Base-by-base conservation (phyloP, 371 early-diverging fungal species). In the Synchytrium microbalum region DNA sequence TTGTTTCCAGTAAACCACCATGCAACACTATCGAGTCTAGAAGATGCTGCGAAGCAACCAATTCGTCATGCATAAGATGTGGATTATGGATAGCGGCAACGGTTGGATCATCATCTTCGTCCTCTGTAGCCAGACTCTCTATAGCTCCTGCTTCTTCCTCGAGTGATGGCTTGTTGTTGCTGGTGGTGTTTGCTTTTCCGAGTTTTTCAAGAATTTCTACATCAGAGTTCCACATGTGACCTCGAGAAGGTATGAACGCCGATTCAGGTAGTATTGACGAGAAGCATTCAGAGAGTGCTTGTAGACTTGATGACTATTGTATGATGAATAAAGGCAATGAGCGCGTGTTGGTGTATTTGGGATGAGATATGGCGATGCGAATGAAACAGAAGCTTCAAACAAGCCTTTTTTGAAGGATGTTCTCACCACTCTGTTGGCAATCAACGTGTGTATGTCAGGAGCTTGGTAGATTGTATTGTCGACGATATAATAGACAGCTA, bases 391-490 rank as follows among this genome's bases (percentile, higher is more conserved):
- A n/a, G n/a, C n/a, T n/a, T n/a, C n/a, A n/a, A n/a, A n/a, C n/a
- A n/a, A n/a, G n/a, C n/a, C n/a, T n/a, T n/a, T n/a, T n/a, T n/a
- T n/a, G n/a, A n/a, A n/a, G n/a, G n/a, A n/a, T n/a, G n/a, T n/a
- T n/a, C 76, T 69, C 84, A 92, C 92, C 69, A 93, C 70, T 2
- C 96, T 80, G 60, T 88, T 89, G 2, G 90, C 84, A 16, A 95
- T 72, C 2, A 96, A 78, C 0, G 91, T 86, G 61, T 87, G 83
- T 16, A 94, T 76, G 13, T 89, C 86, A 1, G 96, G 96, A 52
- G 94, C 83, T 73, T 94, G 93, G 68, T 91, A 95, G n/a, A 95
- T 88, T 54, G 92, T 92, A 0, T 92, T 92, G 32, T 94, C 88
- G 60, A 86, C 75, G 28, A 96, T 86, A 70, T 94, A 94, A 71